Base-by-base conservation (phyloP, 2,329 filamentous ascomycete genomes). In the Periconia macrospinosa region DNA sequence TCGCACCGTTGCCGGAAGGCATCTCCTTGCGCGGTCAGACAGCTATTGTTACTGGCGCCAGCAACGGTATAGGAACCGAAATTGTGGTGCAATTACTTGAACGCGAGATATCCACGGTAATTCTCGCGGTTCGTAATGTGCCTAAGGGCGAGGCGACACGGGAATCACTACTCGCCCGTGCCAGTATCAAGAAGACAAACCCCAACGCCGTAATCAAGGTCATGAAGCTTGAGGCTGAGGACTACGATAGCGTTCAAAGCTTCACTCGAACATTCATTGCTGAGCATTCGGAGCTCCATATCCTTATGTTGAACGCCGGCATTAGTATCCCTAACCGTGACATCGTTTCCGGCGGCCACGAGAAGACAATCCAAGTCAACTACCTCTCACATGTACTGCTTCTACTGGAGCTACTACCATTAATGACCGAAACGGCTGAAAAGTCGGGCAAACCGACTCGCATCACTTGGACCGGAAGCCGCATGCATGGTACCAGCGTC, bases 341-440 rank as follows among this genome's bases (percentile, higher is more conserved):
- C 43, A 23, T 52, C 15, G 53, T 42, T 9, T n/a, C 18, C 1
- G 60, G 64, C 47, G 68, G 65, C 15, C 33, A 59, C 53, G 69
- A 72, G 52, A 41, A 45, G 41, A 77, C 71, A 0, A 55, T 85
- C 13, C 81, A 84, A 62, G 78, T 83, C 53, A 84, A 85, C 60
- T 72, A 78, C 3, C 43, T 10, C 79, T 37, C 41, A 17, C 44
- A 45, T 23, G 42, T 50, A 13, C 30, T 50, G 11, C 41, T 50
- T 18, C 10, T 75, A 0, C 49, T 83, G 2, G 63, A 82, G 2
- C 67, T 85, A 19, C 67, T 70, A 9, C 68, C 68, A 3, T 8
- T 47, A n/a, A 27, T 52, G 1, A 47, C n/a, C 6, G 18, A 20
- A 17, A 47, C 47, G 19, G 47, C 47, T 14, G 37, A 42, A 17